Evolutionary conservation across 345 rosid genomes (phyloP).

Genomic region (Firmiana major): DNA sequence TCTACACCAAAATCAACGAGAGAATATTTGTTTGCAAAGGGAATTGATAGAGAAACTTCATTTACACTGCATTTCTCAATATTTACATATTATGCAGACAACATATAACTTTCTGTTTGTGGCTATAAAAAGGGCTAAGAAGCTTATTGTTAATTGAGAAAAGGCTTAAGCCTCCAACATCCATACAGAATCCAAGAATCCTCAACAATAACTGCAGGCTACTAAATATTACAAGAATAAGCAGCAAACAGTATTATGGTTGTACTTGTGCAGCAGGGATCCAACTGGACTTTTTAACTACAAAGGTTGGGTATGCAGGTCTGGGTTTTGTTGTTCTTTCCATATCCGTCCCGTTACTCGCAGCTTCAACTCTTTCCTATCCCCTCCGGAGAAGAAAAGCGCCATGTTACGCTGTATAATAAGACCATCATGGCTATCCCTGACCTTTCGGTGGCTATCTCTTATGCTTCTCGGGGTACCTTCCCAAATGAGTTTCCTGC

Average conservation of each 20-base stretch:
- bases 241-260: neutral
- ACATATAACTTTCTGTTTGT: neutral
- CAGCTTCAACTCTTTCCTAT: constrained; percentile 86
- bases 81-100: neutral
- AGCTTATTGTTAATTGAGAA: constrained; percentile 25
- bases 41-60: neutral
- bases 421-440: constrained; percentile 92
- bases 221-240: constrained; percentile 14
- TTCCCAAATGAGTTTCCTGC: constrained; percentile 89
- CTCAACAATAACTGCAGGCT: constrained; percentile 10
- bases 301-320: constrained; percentile 87
- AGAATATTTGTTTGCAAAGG: neutral
- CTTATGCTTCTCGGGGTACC: constrained; percentile 85
- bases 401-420: constrained; percentile 91
- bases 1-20: neutral
- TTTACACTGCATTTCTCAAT: constrained; percentile 3
- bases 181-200: constrained; percentile 20
- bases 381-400: constrained; percentile 93
- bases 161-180: constrained; percentile 18
- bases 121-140: neutral
- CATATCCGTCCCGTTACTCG: constrained; percentile 90
- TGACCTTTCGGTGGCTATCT: constrained; percentile 89
- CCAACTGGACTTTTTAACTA: constrained; percentile 29
- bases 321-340: constrained; percentile 89
- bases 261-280: neutral